Evolutionary conservation across 768 basidiomycete species (phyloP).

Genomic region (Hypholoma fasciculare): DNA sequence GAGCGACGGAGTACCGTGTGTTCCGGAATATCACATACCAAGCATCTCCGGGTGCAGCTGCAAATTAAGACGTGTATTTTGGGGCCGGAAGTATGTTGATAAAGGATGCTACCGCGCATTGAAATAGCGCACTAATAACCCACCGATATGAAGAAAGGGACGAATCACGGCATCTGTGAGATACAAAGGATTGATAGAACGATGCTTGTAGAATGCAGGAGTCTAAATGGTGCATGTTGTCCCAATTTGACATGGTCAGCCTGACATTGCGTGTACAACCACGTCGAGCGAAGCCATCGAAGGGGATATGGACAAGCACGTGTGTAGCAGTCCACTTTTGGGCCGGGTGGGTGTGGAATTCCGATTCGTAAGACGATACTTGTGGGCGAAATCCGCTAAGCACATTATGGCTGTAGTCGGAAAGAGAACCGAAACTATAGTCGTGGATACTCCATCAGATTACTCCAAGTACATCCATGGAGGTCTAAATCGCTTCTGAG

Average conservation of each 20-base stretch:
- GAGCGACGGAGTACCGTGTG: slow-evolving; percentile 1
- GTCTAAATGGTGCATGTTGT: background rate
- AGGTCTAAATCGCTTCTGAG: too few relatives aligned
- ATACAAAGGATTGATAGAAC: background rate
- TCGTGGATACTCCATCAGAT: too few relatives aligned
- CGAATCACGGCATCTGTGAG: too few relatives aligned
- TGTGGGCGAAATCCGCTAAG: too few relatives aligned
- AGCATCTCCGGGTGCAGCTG: background rate
- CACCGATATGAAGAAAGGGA: too few relatives aligned
- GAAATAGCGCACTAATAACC: background rate
- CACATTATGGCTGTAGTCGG: too few relatives aligned
- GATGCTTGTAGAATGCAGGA: background rate
- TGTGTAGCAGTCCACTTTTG: background rate
- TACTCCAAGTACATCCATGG: too few relatives aligned
- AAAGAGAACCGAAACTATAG: too few relatives aligned
- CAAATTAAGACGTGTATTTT: background rate
- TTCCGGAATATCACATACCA: background rate
- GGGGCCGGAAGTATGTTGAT: background rate
- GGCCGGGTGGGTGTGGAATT: background rate
- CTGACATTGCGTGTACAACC: background rate
- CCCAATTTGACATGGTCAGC: background rate
- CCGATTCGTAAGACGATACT: too few relatives aligned
- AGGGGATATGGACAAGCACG: background rate
- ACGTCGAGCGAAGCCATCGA: background rate
- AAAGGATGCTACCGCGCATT: background rate